phyloP scores from a whole-genome alignment of 768 basidiomycete genomes.

The Xanthoconium stramineum region DNA sequence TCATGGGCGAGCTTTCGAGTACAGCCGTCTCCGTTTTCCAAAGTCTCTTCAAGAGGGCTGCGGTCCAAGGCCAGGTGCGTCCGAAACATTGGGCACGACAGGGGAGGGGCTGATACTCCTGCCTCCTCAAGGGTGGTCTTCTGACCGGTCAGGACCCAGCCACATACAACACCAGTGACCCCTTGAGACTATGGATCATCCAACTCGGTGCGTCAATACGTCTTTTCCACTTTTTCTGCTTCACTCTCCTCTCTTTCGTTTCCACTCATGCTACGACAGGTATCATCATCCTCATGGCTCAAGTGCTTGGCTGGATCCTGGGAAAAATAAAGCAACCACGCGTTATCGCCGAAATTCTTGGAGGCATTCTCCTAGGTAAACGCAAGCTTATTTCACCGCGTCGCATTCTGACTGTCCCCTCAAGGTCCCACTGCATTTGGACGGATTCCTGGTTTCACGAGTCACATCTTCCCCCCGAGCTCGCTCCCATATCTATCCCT shows the following conservation, averaged over 20 bases:
- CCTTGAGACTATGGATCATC: conserved; percentile 73
- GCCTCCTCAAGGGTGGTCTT: conserved; percentile 58
- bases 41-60: conserved; percentile 16
- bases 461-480: conserved; percentile 73
- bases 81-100: neutral
- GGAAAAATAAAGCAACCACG: conserved; percentile 77
- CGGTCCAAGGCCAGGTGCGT: conserved; percentile 29
- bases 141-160: conserved; percentile 75
- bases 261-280: conserved; percentile 32
- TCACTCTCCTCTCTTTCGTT: neutral
- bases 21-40: conserved; percentile 31
- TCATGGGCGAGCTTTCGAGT: conserved; percentile 46
- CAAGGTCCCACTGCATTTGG: conserved; percentile 57
- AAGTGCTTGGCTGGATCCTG: conserved; percentile 64
- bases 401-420: conserved; percentile 42
- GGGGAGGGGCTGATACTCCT: neutral
- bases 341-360: conserved; percentile 93
- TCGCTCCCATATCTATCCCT: conserved; percentile 80
- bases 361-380: conserved; percentile 77
- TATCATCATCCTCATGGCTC: conserved; percentile 80
- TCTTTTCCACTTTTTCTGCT: too few relatives aligned
- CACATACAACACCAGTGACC: conserved; percentile 58
- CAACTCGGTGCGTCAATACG: conserved; percentile 54
- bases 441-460: conserved; percentile 83
- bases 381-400: conserved; percentile 44